phyloP scores from a whole-genome alignment of 179 eudicot species.

The Nepenthes alata region DNA sequence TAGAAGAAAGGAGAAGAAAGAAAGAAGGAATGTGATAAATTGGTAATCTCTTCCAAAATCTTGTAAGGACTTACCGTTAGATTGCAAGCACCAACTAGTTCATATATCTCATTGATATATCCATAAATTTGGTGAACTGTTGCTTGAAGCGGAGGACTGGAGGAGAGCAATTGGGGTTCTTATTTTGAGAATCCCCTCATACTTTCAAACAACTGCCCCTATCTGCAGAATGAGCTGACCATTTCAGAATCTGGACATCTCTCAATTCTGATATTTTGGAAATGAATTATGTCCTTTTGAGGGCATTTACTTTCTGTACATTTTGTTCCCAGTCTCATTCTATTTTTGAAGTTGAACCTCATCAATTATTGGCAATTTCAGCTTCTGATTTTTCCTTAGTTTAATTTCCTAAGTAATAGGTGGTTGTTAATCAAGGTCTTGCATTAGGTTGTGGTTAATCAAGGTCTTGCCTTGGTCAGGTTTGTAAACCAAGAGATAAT shows the following conservation, averaged over 20 bases:
- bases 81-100: not conserved
- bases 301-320: not conserved
- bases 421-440: too few relatives aligned
- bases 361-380: slow-evolving; percentile 27
- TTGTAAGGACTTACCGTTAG: not conserved
- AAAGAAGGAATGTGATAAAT: too few relatives aligned
- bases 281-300: not conserved
- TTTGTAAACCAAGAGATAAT: slow-evolving; percentile 56
- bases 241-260: not conserved
- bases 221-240: not conserved
- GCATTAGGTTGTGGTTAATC: slow-evolving; percentile 89
- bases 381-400: slow-evolving; percentile 22
- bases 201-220: not conserved
- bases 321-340: too few relatives aligned
- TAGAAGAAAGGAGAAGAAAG: too few relatives aligned
- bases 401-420: slow-evolving; percentile 28
- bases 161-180: not conserved
- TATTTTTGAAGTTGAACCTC: slow-evolving; percentile 9
- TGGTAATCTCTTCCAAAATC: too few relatives aligned
- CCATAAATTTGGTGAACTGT: not conserved
- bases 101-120: too few relatives aligned
- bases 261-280: not conserved
- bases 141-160: not conserved
- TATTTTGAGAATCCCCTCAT: not conserved
- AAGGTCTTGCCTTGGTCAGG: slow-evolving; percentile 73